These are phyloP conservation scores for Akanthomyces dipterigenus DNA, from an alignment of 2,329 filamentous ascomycete genomes.

Conservation along the genomic window DNA sequence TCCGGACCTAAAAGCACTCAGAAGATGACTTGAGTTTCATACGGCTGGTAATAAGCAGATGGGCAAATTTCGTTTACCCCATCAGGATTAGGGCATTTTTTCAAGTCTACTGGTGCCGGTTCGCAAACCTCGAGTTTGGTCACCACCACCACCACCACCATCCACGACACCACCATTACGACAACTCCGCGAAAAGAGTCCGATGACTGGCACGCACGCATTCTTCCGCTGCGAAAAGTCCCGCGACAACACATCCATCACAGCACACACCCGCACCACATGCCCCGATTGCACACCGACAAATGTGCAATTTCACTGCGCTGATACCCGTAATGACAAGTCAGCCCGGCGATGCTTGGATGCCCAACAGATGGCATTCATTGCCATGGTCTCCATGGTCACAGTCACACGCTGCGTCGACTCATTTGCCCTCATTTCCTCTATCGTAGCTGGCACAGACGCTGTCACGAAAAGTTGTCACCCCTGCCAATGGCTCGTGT, in stretches of 20 bases:
- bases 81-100: neutral
- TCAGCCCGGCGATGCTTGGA: neutral
- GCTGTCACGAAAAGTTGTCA: neutral
- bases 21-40: slow-evolving; percentile 4
- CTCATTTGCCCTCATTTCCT: neutral
- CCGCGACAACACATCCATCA: slow-evolving; percentile 7
- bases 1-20: neutral
- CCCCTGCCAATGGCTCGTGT: neutral
- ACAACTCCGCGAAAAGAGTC: neutral
- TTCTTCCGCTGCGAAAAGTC: neutral
- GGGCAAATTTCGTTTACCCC: slow-evolving; percentile 1
- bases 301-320: neutral
- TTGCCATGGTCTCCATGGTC: neutral
- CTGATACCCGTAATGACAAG: neutral
- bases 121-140: too few species aligned
- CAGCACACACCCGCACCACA: slow-evolving; percentile 3
- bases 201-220: slow-evolving; percentile 1
- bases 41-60: neutral
- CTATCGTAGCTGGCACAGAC: neutral
- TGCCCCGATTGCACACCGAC: slow-evolving; percentile 5
- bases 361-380: slow-evolving; percentile 1
- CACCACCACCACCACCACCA: neutral
- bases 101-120: neutral
- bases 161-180: neutral
- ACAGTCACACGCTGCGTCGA: slow-evolving; percentile 1